A percentile compares a stretch with the other conserved stretches of the same genome.
Evolutionary conservation across 2,329 filamentous ascomycete genomes (phyloP).

Genomic region (Geosmithia putterillii): DNA sequence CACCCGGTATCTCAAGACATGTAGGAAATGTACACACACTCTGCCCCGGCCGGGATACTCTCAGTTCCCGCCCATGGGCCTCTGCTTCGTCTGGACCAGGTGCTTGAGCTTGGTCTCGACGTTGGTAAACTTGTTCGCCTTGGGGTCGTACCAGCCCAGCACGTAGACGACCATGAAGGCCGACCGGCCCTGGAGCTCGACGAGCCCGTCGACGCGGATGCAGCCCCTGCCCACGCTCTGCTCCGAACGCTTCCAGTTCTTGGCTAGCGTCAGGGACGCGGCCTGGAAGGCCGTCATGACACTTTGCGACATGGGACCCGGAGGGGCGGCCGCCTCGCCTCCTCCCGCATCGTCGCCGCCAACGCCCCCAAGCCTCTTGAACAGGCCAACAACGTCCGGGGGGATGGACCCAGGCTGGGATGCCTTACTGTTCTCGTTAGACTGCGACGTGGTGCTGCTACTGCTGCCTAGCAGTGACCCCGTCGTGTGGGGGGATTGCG

Average conservation of each 20-base stretch:
- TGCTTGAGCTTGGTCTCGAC: slow-evolving; percentile 30
- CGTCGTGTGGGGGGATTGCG: slow-evolving; percentile 5
- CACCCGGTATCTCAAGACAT: not conserved
- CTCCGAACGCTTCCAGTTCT: slow-evolving; percentile 32
- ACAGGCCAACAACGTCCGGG: not conserved
- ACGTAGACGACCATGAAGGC: slow-evolving; percentile 38
- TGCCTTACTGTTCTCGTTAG: slow-evolving; percentile 4
- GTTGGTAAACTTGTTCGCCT: slow-evolving; percentile 30
- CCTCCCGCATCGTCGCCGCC: not conserved
- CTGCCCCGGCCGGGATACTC: not conserved
- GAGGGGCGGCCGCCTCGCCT: slow-evolving; percentile 5
- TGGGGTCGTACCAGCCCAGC: slow-evolving; percentile 41
- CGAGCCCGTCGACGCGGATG: slow-evolving; percentile 38
- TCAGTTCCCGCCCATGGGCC: slow-evolving; percentile 7
- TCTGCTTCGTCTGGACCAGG: slow-evolving; percentile 25
- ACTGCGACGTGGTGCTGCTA: not conserved
- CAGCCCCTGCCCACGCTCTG: slow-evolving; percentile 35
- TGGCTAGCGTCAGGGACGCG: slow-evolving; percentile 20
- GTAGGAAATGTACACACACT: not conserved
- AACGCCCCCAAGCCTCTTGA: slow-evolving; percentile 6
- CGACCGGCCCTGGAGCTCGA: slow-evolving; percentile 35
- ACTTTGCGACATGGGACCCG: slow-evolving; percentile 19
- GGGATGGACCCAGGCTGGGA: slow-evolving; percentile 9
- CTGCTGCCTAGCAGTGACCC: no score
- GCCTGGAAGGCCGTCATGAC: slow-evolving; percentile 18